These are phyloP conservation scores for Sugiyamaella castrensis DNA, from an alignment of 1,139 yeast species.

Conservation along the genomic window DNA sequence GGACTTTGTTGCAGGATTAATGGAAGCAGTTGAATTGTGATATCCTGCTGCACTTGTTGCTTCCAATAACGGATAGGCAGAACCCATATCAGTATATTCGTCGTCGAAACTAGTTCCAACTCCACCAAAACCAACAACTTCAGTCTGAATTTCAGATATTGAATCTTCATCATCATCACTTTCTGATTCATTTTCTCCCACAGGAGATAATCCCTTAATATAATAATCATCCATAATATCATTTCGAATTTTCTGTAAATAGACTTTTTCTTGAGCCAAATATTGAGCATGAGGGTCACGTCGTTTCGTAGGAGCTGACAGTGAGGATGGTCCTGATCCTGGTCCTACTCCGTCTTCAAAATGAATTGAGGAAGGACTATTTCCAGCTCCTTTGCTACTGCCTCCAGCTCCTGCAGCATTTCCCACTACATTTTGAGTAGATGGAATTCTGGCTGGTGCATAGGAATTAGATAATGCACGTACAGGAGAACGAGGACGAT, in stretches of 20 bases:
- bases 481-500: slow-evolving; percentile 23
- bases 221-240: slow-evolving; percentile 60
- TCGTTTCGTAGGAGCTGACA: slow-evolving; percentile 11
- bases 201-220: slow-evolving; percentile 28
- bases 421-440: slow-evolving; percentile 5
- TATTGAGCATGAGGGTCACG: slow-evolving; percentile 34
- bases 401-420: slow-evolving; percentile 3
- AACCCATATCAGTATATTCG: slow-evolving; percentile 34
- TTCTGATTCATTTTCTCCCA: slow-evolving; percentile 23
- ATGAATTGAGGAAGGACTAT: neutral
- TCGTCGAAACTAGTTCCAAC: slow-evolving; percentile 38
- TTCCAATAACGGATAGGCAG: slow-evolving; percentile 29
- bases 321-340: slow-evolving; percentile 3
- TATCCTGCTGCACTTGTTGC: slow-evolving; percentile 5
- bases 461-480: slow-evolving; percentile 32
- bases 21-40: slow-evolving; percentile 8
- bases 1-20: slow-evolving; percentile 13
- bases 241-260: slow-evolving; percentile 61
- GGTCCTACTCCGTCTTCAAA: no score
- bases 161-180: slow-evolving; percentile 31
- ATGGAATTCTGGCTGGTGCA: slow-evolving; percentile 31
- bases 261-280: slow-evolving; percentile 64
- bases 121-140: slow-evolving; percentile 32
- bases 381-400: slow-evolving; percentile 13
- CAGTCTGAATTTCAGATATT: slow-evolving; percentile 27